Conservation (phyloP, 345 rosid genomes). For the Aquilaria yunnanensis region DNA sequence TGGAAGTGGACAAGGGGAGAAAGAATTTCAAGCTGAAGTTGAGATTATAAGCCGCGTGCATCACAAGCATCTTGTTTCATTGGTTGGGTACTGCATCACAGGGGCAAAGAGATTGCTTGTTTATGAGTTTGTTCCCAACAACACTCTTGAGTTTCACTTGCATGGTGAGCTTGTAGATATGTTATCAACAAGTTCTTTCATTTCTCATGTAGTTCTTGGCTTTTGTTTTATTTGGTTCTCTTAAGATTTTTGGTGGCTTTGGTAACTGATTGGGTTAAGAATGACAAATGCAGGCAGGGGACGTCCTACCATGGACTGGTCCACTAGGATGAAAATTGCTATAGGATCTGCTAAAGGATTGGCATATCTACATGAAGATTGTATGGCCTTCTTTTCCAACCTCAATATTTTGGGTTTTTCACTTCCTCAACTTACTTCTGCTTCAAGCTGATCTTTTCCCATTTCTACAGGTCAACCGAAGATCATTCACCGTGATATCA, state of each 20-base stretch:
- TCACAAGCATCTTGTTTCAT: slow-evolving; percentile 40
- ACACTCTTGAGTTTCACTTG: slow-evolving; percentile 38
- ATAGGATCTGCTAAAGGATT: slow-evolving; percentile 91
- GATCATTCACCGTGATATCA: slow-evolving; percentile 91
- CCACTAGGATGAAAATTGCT: slow-evolving; percentile 69
- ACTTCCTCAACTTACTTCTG: slow-evolving; percentile 5
- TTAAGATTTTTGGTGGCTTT: not conserved
- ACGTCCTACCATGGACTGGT: slow-evolving; percentile 63
- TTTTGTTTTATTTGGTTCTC: slow-evolving; percentile 1
- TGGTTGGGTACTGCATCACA: slow-evolving; percentile 44
- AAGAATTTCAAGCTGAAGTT: slow-evolving; percentile 28
- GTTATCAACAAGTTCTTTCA: not conserved
- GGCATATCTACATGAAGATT: slow-evolving; percentile 94
- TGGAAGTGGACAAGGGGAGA: slow-evolving; percentile 37
- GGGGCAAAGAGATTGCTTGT: slow-evolving; percentile 40
- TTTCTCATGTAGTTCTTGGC: too few relatives aligned
- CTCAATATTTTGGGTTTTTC: not conserved
- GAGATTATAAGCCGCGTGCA: slow-evolving; percentile 39
- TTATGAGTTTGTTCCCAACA: slow-evolving; percentile 48
- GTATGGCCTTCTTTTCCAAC: slow-evolving; percentile 32
- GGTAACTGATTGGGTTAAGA: not conserved
- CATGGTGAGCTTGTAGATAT: slow-evolving; percentile 27
- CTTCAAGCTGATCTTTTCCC: not conserved
- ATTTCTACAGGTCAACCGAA: slow-evolving; percentile 67
- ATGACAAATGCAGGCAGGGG: slow-evolving; percentile 42